phyloP scores from a whole-genome alignment of 441 rosid species.

The Arabidopsis hybrid region DNA sequence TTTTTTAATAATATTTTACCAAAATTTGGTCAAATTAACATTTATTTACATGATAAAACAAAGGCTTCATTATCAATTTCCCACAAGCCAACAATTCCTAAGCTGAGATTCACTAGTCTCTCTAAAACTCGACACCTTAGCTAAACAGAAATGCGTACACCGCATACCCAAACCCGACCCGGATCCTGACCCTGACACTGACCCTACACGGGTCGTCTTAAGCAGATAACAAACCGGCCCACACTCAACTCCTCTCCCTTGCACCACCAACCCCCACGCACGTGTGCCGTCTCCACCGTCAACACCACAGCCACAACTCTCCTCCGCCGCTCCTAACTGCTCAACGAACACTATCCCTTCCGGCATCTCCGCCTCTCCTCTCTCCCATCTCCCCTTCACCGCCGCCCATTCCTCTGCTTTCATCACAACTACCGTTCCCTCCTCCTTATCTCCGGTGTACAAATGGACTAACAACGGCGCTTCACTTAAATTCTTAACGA shows the following conservation, averaged over 20 bases:
- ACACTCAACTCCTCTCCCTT: constrained; percentile 58
- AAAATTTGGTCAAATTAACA: background rate
- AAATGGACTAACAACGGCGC: constrained; percentile 80
- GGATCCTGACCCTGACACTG: constrained; percentile 42
- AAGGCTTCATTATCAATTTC: constrained; percentile 21
- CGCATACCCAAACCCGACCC: constrained; percentile 48
- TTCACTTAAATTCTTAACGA: constrained; percentile 66
- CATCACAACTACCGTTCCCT: constrained; percentile 61
- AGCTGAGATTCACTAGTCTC: constrained; percentile 58
- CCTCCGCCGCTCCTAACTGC: constrained; percentile 45
- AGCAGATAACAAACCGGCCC: constrained; percentile 70
- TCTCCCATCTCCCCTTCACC: constrained; percentile 56
- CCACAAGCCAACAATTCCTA: constrained; percentile 60
- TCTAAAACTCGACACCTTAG: constrained; percentile 60
- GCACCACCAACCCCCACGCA: constrained; percentile 83
- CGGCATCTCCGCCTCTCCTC: constrained; percentile 54
- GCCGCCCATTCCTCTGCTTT: constrained; percentile 62
- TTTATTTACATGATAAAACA: constrained; percentile 15
- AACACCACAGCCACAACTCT: constrained; percentile 36
- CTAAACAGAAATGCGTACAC: constrained; percentile 68
- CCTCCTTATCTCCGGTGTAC: constrained; percentile 39
- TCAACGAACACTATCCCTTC: constrained; percentile 75
- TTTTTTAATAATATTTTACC: background rate
- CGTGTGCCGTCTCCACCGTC: constrained; percentile 46
- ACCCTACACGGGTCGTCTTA: constrained; percentile 65